Base-by-base conservation (phyloP, 768 basidiomycete genomes). In the Rhizopogon salebrosus region DNA sequence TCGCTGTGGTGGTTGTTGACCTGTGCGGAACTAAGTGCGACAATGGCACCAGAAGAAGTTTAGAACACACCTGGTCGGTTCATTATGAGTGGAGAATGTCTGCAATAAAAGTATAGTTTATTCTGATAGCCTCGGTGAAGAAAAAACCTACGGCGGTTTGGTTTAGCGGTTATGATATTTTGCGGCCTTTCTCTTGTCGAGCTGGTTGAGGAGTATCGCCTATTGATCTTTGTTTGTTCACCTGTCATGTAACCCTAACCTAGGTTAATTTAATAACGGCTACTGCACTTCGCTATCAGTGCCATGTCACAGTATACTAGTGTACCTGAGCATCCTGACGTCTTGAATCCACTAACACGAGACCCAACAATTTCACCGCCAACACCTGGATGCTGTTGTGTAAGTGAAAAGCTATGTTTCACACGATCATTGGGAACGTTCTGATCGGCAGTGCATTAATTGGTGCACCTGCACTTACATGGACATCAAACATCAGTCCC, bases 1-100 rank as follows among this genome's bases (percentile, higher is more conserved):
- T 67, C 88, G 78, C 69, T 89, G 88, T 62, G 85, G 87, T 49
- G 87, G 86, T 79, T 89, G 88, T 79, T 89, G 88, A 63, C 87
- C 86, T 89, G 66, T 55, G 62, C 48, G 51, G 41, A 52, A 45
- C 66, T 57, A 61, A 66, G 54, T 55, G 52, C 53, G 51, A 52
- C 48, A 29, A 54, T 50, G 37, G 53, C 41, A 48, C 55, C 46
- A 36, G 60, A 53, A 52, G 41, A 48, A 43, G 41, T 41, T 54
- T 27, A 29, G 34, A 49, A 64, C 75, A 55, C 53, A 78, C 82
- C 81, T 77, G 80, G 77, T 73, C 82, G 73, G 75, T 83, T 83
- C 82, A 84, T 84, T 48, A 31, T 42, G 52, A 23, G 38, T 31
- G 6, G 35, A 38, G 35, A 49, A 26, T 42, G 27, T 53, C n/a